Conservation (phyloP, 148 eudicot species). For the Euryodendron excelsum region DNA sequence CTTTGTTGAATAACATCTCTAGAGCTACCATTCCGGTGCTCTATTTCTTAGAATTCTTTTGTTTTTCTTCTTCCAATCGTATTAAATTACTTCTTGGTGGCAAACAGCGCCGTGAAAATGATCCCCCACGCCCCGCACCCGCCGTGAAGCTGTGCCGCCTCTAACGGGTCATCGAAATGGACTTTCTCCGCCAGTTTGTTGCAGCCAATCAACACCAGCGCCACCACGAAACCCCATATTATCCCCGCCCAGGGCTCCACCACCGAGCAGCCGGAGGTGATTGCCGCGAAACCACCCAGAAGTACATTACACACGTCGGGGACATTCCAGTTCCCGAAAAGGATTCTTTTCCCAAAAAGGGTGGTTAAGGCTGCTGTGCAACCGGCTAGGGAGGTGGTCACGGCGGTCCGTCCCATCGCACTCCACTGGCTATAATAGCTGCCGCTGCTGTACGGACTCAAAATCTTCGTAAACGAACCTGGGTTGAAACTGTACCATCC, state of each 20-base stretch:
- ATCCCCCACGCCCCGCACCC: constrained; percentile 66
- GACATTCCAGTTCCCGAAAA: constrained; percentile 37
- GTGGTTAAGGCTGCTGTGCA: constrained; percentile 32
- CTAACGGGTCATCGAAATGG: constrained; percentile 52
- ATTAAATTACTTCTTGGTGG: constrained; percentile 22
- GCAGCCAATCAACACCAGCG: constrained; percentile 43
- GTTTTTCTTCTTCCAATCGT: no score
- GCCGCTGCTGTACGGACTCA: constrained; percentile 8
- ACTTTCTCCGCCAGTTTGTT: constrained; percentile 36
- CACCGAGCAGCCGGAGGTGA: constrained; percentile 38
- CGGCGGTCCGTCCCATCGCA: constrained; percentile 32
- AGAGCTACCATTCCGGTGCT: no score
- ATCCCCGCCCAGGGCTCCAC: constrained; percentile 37
- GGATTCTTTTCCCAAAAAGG: constrained; percentile 20
- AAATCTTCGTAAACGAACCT: constrained; percentile 29
- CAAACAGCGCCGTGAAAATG: constrained; percentile 51
- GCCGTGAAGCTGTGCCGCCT: constrained; percentile 61
- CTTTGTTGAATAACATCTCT: no score
- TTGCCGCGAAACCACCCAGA: constrained; percentile 38
- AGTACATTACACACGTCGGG: constrained; percentile 34
- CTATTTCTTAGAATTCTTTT: no score
- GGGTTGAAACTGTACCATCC: constrained; percentile 57
- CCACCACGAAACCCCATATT: constrained; percentile 37
- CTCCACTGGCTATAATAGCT: constrained; percentile 34
- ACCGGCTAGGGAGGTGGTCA: constrained; percentile 34